These are phyloP conservation scores for Somion occarium DNA, from an alignment of 1,284 basidiomycete species.

Conservation along the genomic window DNA sequence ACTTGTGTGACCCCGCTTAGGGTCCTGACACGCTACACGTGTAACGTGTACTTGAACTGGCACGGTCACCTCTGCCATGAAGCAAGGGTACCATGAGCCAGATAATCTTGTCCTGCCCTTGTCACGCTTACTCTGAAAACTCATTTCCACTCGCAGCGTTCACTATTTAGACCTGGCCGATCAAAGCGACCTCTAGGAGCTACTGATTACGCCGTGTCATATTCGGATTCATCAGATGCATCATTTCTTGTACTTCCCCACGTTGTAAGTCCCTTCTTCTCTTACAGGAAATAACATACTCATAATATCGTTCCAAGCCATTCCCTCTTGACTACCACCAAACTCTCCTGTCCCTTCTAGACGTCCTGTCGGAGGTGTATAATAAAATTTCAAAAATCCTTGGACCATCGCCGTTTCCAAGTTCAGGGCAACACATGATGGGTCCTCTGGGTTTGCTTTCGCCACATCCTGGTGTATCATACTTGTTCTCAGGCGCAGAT, in stretches of 20 bases:
- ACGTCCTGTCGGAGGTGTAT: constrained; percentile 83
- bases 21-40: no score
- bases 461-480: constrained; percentile 77
- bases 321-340: constrained; percentile 85
- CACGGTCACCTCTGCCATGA: no score
- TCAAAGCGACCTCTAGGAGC: constrained; percentile 49
- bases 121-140: no score
- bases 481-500: constrained; percentile 52
- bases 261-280: constrained; percentile 43
- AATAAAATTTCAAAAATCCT: constrained; percentile 78
- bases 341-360: constrained; percentile 78
- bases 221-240: constrained; percentile 56
- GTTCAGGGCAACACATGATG: constrained; percentile 65
- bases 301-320: constrained; percentile 42
- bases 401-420: constrained; percentile 69
- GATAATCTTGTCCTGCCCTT: no score
- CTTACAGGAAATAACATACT: neutral
- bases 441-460: constrained; percentile 68
- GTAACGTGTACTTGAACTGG: no score
- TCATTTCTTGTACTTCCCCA: constrained; percentile 76
- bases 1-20: no score
- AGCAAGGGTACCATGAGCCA: no score
- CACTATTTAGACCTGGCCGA: constrained; percentile 51
- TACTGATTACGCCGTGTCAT: constrained; percentile 56
- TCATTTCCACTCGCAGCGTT: constrained; percentile 33